Percentiles rank a stretch among this genome's conserved stretches.
phyloP scores from a whole-genome alignment of 2,329 filamentous ascomycete genomes.

The Diaporthe nobilis region DNA sequence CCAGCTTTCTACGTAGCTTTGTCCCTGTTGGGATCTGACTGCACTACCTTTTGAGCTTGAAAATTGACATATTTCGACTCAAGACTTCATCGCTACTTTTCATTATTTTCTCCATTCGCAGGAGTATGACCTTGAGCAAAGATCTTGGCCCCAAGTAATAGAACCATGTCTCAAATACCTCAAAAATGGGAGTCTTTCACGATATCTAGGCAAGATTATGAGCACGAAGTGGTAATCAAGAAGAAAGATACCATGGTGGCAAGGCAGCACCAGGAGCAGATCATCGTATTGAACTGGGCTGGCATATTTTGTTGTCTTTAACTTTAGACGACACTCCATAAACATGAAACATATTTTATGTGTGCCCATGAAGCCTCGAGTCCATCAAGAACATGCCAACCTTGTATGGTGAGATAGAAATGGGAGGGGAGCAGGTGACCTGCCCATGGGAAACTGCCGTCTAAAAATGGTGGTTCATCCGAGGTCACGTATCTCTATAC shows the following conservation, averaged over 20 bases:
- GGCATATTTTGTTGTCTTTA: not conserved
- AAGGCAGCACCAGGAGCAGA: not conserved
- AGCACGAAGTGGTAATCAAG: not conserved
- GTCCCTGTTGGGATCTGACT: not conserved
- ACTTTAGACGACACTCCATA: not conserved
- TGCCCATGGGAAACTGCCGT: no score
- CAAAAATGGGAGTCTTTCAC: not conserved
- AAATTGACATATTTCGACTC: not conserved
- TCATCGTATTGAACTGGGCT: not conserved
- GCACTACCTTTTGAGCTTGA: not conserved
- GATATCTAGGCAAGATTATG: not conserved
- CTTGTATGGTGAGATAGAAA: not conserved
- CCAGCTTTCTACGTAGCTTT: not conserved
- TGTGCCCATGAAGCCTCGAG: not conserved
- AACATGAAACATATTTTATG: not conserved
- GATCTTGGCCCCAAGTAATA: not conserved
- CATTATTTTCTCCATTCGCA: not conserved
- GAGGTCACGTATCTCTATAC: no score
- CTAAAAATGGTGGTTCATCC: no score
- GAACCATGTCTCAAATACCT: not conserved
- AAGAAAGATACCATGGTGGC: not conserved
- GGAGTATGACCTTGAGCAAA: no score
- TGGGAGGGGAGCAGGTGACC: not conserved
- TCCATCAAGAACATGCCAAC: not conserved
- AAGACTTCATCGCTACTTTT: not conserved